Evolutionary conservation across 805 yeast species (phyloP), one percentile per base, ranked within the genome.

Genomic region (Teunomyces pallodes): DNA sequence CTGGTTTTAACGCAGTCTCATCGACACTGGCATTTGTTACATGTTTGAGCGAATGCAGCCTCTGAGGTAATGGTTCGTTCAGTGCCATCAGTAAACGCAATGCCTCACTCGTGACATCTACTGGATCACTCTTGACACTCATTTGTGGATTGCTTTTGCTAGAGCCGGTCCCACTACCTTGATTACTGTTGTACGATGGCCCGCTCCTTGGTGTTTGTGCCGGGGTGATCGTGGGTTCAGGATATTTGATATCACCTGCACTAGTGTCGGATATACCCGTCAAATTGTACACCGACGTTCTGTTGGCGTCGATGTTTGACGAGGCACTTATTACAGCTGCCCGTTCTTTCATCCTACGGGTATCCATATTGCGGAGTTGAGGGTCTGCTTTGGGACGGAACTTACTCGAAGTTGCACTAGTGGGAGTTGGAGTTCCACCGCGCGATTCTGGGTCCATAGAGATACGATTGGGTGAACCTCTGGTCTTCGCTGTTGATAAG

Each of bases 181-280:
- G 28, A 14, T 38, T 20, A 31, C 31, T 12, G 9, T n/a, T 39
- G 26, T 14, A 13, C 13, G 24, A 24, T 14, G 36, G 12, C 35
- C 30, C 28, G 14, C 32, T 24, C 27, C 35, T 32, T 5, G 60
- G 60, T 2, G 60, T 51, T 13, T 41, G 44, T 8, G 45, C 28
- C 29, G 48, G 49, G 27, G 59, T 52, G 13, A 59, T 42, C 30
- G 53, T 50, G 7, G 65, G 65, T 9, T 58, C 64, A 3, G 66
- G 66, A 46, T 60, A 61, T 45, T 49, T 59, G 24, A 13, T 28
- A 13, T 47, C 55, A 8, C 6, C 24, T 20, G 47, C 43, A 13
- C 41, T 38, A 26, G 41, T 38, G 27, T 57, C 58, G 26, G 57
- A 49, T 14, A 47, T 46, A 10, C 49, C 49, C 9, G 56, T 48